Evolutionary conservation across 257 asterid genomes (phyloP), one percentile per base, ranked within the genome.

Genomic region (Penstemon barbatus): DNA sequence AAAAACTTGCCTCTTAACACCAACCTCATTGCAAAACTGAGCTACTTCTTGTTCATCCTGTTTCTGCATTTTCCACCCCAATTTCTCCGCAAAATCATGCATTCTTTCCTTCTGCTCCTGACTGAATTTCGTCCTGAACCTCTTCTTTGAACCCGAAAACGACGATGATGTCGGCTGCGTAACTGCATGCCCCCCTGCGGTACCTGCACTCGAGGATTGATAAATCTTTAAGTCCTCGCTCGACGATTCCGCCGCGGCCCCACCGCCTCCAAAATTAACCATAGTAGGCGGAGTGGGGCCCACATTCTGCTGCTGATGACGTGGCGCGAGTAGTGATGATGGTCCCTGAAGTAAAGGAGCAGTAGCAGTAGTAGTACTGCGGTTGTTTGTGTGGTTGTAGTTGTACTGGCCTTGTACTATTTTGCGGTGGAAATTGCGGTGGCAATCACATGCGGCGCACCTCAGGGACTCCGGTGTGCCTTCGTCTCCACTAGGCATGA

Each of bases 371-470:
- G 33, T 25, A 25, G 33, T 25, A 25, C 33, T 25, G 33, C 33
- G 33, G 33, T 25, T 25, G 33, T 25, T 25, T 25, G 33, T 25
- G 33, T 25, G 33, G 33, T 25, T 25, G 33, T 25, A 25, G 33
- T 25, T 25, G 33, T 25, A 25, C 33, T 25, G 33, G 33, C 33
- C 33, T 25, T 25, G 33, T 25, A 25, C 70, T 57, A 80, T 93
- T 69, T 74, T 83, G 58, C 96, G 80, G 73, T 92, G 98, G 75
- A 92, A 92, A 45, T 84, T 92, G 39, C 98, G 93, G 74, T 92
- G 98, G 78, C 98, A 92, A 50, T 82, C 85, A 66, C 98, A 92
- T 57, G 96, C 96, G 46, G 95, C 97, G 74, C 98, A 92, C 15
- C 73, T 73, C 13, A 92, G 45, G 13, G 78, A 61, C 40, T 79